These are phyloP conservation scores for Ophiostoma australiae DNA, from an alignment of 2,329 filamentous ascomycete genomes.

Conservation along the genomic window DNA sequence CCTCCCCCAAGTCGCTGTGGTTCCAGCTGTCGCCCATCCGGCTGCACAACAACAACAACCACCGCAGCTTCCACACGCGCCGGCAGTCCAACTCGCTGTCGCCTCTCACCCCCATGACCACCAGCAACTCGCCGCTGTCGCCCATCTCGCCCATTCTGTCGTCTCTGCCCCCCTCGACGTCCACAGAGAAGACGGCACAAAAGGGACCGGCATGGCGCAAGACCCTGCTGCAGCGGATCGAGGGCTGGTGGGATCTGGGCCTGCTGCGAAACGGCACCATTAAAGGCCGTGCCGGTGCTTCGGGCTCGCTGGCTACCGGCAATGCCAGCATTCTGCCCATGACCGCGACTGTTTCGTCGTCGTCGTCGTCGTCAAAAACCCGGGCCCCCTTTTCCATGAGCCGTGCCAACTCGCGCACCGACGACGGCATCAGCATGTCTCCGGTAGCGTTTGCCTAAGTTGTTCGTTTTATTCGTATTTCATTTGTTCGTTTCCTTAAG, in stretches of 20 bases:
- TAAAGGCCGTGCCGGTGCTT: conserved; percentile 33
- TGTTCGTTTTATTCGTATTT: not conserved
- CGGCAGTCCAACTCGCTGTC: not conserved
- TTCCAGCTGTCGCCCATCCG: conserved; percentile 23
- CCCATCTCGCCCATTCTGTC: conserved; percentile 19
- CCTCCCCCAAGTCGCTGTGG: conserved; percentile 13
- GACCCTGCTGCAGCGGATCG: conserved; percentile 46
- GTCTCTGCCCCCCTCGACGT: not conserved
- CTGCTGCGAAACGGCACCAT: conserved; percentile 37
- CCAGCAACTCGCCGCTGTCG: conserved; percentile 6
- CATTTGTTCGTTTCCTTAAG: not conserved
- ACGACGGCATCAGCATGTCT: conserved; percentile 4
- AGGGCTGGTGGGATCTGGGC: conserved; percentile 53
- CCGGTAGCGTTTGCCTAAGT: conserved; percentile 17
- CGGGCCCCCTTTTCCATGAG: not conserved
- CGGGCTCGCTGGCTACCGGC: not conserved
- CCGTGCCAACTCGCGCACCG: not conserved
- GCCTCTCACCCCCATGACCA: not conserved
- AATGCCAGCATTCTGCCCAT: conserved; percentile 4
- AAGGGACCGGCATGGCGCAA: conserved; percentile 35
- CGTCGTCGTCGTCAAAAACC: not conserved
- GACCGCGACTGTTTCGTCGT: not conserved
- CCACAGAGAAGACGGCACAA: conserved; percentile 15
- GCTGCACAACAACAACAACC: not conserved
- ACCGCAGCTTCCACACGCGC: not conserved